Base-by-base conservation (phyloP, 768 basidiomycete species). In the Rhodosporidiobolus odoratus region DNA sequence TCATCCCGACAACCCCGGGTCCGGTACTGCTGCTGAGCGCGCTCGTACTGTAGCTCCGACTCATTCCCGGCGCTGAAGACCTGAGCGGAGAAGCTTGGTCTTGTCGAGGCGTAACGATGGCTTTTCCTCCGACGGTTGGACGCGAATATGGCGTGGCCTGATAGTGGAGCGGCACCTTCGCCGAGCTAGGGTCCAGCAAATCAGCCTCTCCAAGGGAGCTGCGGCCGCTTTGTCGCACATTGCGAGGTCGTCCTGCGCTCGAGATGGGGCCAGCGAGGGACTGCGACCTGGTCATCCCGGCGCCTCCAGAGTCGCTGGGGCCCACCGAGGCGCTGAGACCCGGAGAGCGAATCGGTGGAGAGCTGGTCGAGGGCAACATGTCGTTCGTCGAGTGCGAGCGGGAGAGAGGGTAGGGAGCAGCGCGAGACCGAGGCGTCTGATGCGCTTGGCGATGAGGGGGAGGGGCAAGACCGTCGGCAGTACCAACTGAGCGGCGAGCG, bases 171-270 rank as follows among this genome's bases (percentile, higher is more conserved):
- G n/a, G n/a, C n/a, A 12, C 57, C 27, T 8, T 40, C 23, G 57
- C 25, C 37, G 43, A 45, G 13, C 13, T 13, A 12, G 47, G 45
- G 59, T 48, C 64, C 32, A 45, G 54, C 12, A 37, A 37, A 38
- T 66, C 69, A 2, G 52, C 54, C 78, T 79, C 80, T 59, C 78
- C 78, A 64, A 81, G 69, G 75, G 79, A 80, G 43, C 77, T 71
- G 54, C 78, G 77, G 2, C 68, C 62, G 25, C 21, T 53, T 8
- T 58, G 34, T 3, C 64, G 30, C 12, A n/a, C 58, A 3, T 38
- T 16, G 5, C 69, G 69, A 16, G 69, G 52, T 9, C 38, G 37
- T 19, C 45, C 65, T 0, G 65, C 34, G 34, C 59, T 47, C 50
- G 63, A 38, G 7, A 41, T n/a, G 32, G 58, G 56, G 0, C 66